Conservation (phyloP, 2,329 filamentous ascomycete species). For the Ascocoryne sarcoides region DNA sequence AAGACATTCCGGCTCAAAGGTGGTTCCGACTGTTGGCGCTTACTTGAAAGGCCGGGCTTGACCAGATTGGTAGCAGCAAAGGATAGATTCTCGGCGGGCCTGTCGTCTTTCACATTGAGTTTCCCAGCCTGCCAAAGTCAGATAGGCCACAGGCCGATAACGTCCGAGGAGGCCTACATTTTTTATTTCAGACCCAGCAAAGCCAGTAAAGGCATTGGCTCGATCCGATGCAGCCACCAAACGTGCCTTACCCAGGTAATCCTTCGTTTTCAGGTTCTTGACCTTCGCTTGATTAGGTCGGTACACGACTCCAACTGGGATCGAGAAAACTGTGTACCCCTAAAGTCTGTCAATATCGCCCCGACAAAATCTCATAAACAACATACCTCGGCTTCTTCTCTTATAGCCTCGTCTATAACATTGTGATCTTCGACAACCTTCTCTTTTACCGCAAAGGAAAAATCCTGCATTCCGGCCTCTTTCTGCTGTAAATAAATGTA, state of each 20-base stretch:
- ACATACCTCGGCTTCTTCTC: slow-evolving; percentile 79
- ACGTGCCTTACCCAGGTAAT: slow-evolving; percentile 94
- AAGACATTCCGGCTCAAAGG: slow-evolving; percentile 74
- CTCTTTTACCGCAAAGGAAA: slow-evolving; percentile 85
- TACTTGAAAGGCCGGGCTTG: slow-evolving; percentile 71
- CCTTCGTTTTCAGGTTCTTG: slow-evolving; percentile 94
- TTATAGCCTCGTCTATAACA: slow-evolving; percentile 95
- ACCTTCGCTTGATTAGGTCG: slow-evolving; percentile 96
- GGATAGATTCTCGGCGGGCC: slow-evolving; percentile 75
- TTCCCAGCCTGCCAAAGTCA: slow-evolving; percentile 38
- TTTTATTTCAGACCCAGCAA: slow-evolving; percentile 70
- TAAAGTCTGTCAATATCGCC: slow-evolving; percentile 31
- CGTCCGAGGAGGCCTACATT: slow-evolving; percentile 40
- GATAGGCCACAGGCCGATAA: not conserved
- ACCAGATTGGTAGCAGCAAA: slow-evolving; percentile 91
- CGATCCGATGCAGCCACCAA: slow-evolving; percentile 82
- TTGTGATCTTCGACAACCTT: slow-evolving; percentile 95
- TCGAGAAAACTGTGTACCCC: slow-evolving; percentile 98
- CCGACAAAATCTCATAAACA: not conserved
- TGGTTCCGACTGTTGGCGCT: slow-evolving; percentile 78
- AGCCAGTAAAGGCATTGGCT: slow-evolving; percentile 72
- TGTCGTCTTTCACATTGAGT: slow-evolving; percentile 60
- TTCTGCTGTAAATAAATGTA: slow-evolving; percentile 95
- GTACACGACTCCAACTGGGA: slow-evolving; percentile 91
- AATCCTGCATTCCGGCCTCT: slow-evolving; percentile 82